These are phyloP conservation scores for Symbiodinium natans DNA, from an alignment of 73 alveolate species.

Conservation along the genomic window DNA sequence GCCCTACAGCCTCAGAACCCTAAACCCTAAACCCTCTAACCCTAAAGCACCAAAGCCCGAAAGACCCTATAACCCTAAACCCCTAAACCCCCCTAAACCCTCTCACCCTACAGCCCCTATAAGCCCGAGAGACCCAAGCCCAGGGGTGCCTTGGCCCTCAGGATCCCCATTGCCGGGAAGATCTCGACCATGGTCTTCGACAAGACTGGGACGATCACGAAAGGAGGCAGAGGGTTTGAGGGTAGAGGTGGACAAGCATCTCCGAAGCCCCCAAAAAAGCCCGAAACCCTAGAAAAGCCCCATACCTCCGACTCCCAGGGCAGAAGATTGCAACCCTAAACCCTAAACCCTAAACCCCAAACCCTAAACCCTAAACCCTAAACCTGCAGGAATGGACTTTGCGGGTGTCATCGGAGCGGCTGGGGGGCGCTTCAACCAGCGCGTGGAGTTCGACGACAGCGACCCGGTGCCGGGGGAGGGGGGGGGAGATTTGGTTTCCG, in stretches of 20 bases:
- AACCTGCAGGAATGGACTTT: conserved; percentile 95
- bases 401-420: conserved; percentile 93
- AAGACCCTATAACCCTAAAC: background rate
- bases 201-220: conserved; percentile 99
- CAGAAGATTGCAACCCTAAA: background rate
- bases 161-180: conserved; percentile 95
- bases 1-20: too few relatives aligned
- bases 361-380: background rate
- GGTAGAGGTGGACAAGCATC: too few relatives aligned
- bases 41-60: background rate
- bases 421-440: background rate
- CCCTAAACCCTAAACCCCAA: background rate
- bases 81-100: too few relatives aligned
- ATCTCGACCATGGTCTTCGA: conserved; percentile 96
- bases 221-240: conserved; percentile 94
- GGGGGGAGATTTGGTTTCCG: too few relatives aligned
- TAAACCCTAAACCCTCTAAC: background rate
- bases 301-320: too few relatives aligned
- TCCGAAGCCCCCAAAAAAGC: too few relatives aligned
- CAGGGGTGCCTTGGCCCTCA: background rate
- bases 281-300: too few relatives aligned
- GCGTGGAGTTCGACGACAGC: conserved; percentile 42
- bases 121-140: conserved; percentile 68
- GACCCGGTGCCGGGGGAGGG: conserved; percentile 11
- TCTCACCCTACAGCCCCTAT: too few relatives aligned